Evolutionary conservation across 306 rosid species (phyloP).

Genomic region (Dryas alaskensis): DNA sequence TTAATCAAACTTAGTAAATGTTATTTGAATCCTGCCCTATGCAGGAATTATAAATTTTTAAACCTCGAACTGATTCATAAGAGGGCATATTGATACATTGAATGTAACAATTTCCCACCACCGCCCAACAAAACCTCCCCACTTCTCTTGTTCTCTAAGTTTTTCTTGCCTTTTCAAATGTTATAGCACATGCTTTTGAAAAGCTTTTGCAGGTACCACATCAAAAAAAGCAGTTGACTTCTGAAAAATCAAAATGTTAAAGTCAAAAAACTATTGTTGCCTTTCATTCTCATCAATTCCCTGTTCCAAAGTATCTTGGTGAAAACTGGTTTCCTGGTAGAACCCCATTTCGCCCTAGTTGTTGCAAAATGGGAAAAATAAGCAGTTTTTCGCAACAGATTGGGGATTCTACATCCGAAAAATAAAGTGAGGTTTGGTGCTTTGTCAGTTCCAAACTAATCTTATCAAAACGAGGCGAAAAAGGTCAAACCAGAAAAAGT

Average conservation of each 20-base stretch:
- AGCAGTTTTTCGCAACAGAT: too few relatives aligned
- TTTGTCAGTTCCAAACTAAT: background rate
- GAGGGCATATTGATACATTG: background rate
- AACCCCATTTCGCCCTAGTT: too few relatives aligned
- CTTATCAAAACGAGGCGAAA: background rate
- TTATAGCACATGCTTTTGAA: background rate
- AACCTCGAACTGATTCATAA: background rate
- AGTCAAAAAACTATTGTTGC: background rate
- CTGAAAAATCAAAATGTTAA: too few relatives aligned
- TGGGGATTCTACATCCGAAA: too few relatives aligned
- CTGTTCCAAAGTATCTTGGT: background rate
- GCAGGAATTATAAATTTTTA: background rate
- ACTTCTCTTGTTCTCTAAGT: background rate
- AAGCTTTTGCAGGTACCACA: background rate
- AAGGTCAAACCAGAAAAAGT: background rate
- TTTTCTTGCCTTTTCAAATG: background rate
- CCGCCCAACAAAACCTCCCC: background rate
- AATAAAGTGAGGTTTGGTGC: too few relatives aligned
- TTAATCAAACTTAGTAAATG: slow-evolving; percentile 1
- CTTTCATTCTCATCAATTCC: background rate
- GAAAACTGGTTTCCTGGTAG: too few relatives aligned
- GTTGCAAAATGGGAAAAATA: too few relatives aligned
- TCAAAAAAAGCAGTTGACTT: too few relatives aligned
- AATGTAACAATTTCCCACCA: background rate
- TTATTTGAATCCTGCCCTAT: background rate